Evolutionary conservation across 352 stramenopile species (phyloP).

Genomic region (Sclerospora graminicola): DNA sequence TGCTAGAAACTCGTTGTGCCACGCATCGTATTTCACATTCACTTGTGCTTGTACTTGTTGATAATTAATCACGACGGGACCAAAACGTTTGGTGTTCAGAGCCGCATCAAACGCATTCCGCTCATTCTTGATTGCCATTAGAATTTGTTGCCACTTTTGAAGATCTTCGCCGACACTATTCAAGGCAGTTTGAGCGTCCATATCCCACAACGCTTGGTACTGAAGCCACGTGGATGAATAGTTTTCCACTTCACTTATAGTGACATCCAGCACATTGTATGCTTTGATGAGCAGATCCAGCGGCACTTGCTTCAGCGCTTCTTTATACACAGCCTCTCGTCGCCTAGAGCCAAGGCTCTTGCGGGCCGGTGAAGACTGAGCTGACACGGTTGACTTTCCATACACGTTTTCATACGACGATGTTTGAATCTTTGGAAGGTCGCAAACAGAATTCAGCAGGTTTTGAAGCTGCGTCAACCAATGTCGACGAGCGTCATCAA

Average conservation of each 20-base stretch:
- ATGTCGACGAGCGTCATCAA: conserved; percentile 85
- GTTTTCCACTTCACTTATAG: conserved; percentile 74
- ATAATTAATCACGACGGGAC: conserved; percentile 84
- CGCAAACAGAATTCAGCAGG: conserved; percentile 90
- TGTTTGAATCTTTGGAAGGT: conserved; percentile 84
- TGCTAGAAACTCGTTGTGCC: conserved; percentile 96
- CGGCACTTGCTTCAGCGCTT: conserved; percentile 48
- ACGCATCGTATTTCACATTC: conserved; percentile 99
- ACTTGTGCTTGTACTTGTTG: conserved; percentile 88
- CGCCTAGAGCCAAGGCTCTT: conserved; percentile 45
- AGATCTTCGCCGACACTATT: conserved; percentile 91
- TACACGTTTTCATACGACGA: conserved; percentile 86
- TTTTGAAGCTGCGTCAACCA: conserved; percentile 90
- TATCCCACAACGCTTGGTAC: conserved; percentile 99
- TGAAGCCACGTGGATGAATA: conserved; percentile 96
- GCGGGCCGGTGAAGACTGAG: conserved; percentile 46
- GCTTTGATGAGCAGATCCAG: conserved; percentile 61
- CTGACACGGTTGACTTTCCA: conserved; percentile 48
- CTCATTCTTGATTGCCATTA: conserved; percentile 94
- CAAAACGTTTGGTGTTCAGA: conserved; percentile 86
- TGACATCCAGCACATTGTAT: conserved; percentile 64
- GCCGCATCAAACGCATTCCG: conserved; percentile 91
- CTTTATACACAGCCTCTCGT: conserved; percentile 63
- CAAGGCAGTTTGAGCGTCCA: conserved; percentile 92
- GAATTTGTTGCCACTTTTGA: conserved; percentile 93